Evolutionary conservation across 495 filamentous ascomycete genomes (phyloP).

Genomic region (Trichoderma asperelloides): DNA sequence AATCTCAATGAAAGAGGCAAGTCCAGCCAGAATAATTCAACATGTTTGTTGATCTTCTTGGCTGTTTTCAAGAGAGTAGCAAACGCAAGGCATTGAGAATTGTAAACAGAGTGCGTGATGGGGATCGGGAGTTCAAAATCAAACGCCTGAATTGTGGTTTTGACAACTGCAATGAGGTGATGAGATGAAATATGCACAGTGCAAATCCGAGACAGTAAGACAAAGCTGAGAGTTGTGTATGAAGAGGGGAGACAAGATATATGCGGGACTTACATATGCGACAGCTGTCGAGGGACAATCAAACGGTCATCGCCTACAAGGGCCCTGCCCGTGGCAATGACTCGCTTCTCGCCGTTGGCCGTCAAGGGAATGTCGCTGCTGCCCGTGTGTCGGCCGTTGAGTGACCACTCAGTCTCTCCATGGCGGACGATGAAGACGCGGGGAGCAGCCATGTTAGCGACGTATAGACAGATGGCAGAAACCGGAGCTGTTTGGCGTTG

Average conservation of each 20-base stretch:
- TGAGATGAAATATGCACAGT: no score
- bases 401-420: constrained; percentile 92
- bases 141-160: background rate
- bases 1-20: background rate
- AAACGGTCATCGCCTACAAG: constrained; percentile 77
- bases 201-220: background rate
- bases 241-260: constrained; percentile 9
- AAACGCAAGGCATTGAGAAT: no score
- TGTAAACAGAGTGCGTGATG: background rate
- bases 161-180: no score
- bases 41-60: background rate
- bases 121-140: background rate
- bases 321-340: constrained; percentile 71
- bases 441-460: constrained; percentile 45
- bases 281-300: constrained; percentile 74
- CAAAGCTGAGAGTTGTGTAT: background rate
- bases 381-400: constrained; percentile 87
- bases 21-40: background rate
- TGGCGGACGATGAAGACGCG: constrained; percentile 91
- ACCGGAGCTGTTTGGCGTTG: no score
- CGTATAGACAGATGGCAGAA: background rate
- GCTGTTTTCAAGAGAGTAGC: no score
- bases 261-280: constrained; percentile 53
- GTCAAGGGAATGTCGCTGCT: constrained; percentile 81
- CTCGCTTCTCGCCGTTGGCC: constrained; percentile 73